phyloP scores from a whole-genome alignment of 306 rosid species.

The Rosa lucieae region DNA sequence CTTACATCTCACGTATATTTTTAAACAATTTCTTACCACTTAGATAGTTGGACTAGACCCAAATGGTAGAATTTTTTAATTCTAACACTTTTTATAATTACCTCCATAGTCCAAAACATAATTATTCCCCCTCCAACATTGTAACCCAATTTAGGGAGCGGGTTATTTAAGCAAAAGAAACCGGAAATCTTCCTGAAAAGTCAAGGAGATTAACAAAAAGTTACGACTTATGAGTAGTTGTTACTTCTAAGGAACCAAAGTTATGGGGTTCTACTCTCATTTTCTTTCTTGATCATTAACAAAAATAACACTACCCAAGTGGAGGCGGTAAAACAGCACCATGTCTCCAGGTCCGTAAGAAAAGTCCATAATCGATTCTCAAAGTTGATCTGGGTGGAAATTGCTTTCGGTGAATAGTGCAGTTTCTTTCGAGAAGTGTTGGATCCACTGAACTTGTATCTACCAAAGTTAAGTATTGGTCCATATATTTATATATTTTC shows the following conservation, averaged over 20 bases:
- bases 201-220: background rate
- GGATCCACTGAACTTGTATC: background rate
- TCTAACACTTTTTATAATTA: background rate
- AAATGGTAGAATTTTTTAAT: background rate
- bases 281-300: background rate
- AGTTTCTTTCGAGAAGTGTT: background rate
- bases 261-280: background rate
- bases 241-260: background rate
- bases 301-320: conserved; percentile 6
- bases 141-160: background rate
- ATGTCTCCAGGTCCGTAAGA: conserved; percentile 14
- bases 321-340: conserved; percentile 25
- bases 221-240: background rate
- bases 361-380: background rate
- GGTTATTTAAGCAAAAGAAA: background rate
- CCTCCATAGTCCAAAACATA: background rate
- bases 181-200: background rate
- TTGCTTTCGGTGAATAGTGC: background rate
- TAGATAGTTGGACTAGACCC: background rate
- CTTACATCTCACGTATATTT: background rate
- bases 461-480: background rate
- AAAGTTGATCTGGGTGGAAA: conserved; percentile 17
- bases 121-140: background rate
- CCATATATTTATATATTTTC: background rate
- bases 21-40: too few species aligned